Base-by-base conservation (phyloP, 2,329 filamentous ascomycete genomes). In the Elsinoe australis region DNA sequence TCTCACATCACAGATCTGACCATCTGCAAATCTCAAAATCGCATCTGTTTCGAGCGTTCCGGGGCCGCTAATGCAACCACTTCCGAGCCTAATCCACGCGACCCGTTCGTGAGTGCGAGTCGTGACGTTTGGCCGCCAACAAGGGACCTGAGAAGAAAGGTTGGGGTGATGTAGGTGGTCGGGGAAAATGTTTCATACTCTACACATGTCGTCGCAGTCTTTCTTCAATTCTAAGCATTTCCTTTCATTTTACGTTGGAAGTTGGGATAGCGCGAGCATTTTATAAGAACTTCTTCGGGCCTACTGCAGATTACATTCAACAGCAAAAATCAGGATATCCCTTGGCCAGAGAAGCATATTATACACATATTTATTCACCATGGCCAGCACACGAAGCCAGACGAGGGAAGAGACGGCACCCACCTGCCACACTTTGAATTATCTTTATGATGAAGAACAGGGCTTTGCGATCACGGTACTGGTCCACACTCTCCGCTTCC, bases 371-470 rank as follows among this genome's bases (percentile, higher is more conserved):
- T 8, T 7, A 26, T 5, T 28, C 2, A 19, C 32, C 14, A 48
- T 48, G 45, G 31, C 45, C 7, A 38, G 32, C 33, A 48, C 45
- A n/a, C 33, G 45, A 2, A 48, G 45, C 18, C 32, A 39, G 34
- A 48, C 45, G 4, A 48, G 17, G n/a, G 45, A 48, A 24, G 45
- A 48, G 24, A 39, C 45, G n/a, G 45, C 45, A 6, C 45, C 45
- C 6, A 48, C 45, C 14, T 48, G 45, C 24, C 47, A 63, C 28
- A 54, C 61, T 2, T 54, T 64, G 24, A 54, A 61, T 35, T 64
- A 64, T 53, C 57, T 61, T 33, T 55, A 57, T 32, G 59, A 64
- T 51, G 56, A 60, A 29, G 56, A 61, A 4, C 52, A 59, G 45
- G 57, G 55, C 26, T 62, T 57, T 48, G 59, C 62, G 5, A 46